phyloP scores from a whole-genome alignment of 1,284 basidiomycete genomes.

The Puccinia horiana region DNA sequence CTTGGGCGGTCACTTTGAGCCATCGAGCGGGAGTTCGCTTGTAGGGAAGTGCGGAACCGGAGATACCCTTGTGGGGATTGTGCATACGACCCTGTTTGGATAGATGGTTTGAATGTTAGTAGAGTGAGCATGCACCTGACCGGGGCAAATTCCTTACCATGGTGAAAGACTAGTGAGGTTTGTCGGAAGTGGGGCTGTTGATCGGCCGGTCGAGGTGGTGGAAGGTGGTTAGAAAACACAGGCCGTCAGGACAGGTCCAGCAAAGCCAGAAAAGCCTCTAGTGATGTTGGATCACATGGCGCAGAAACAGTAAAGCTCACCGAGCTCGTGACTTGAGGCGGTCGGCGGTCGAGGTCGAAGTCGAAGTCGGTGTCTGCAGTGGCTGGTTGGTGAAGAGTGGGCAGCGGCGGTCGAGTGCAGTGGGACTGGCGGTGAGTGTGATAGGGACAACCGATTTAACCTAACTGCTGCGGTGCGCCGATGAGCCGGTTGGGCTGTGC shows the following conservation, averaged over 20 bases:
- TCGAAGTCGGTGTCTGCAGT: neutral
- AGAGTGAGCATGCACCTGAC: no score
- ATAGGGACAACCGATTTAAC: constrained; percentile 34
- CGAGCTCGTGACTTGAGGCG: constrained; percentile 37
- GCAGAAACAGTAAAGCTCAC: constrained; percentile 38
- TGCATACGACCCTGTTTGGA: constrained; percentile 75
- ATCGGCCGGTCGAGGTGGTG: neutral
- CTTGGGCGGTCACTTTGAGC: constrained; percentile 94
- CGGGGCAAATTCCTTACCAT: constrained; percentile 33
- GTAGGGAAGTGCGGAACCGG: constrained; percentile 97
- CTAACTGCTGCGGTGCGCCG: constrained; percentile 23
- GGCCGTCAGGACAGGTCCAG: constrained; percentile 49
- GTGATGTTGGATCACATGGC: constrained; percentile 30
- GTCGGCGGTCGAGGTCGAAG: neutral
- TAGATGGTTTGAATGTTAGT: no score
- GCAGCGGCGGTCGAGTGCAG: neutral
- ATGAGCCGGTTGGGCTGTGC: neutral
- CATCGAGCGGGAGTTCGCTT: constrained; percentile 90
- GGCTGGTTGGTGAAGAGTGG: neutral
- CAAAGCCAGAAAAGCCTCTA: constrained; percentile 49
- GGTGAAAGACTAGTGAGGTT: neutral
- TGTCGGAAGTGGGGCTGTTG: neutral
- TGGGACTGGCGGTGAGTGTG: constrained; percentile 2
- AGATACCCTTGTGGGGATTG: constrained; percentile 97
- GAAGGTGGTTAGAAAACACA: neutral